A percentile compares a stretch with the other conserved stretches of the same genome.
Conservation (phyloP, 805 yeast genomes). For the Saturnispora gosingensis region DNA sequence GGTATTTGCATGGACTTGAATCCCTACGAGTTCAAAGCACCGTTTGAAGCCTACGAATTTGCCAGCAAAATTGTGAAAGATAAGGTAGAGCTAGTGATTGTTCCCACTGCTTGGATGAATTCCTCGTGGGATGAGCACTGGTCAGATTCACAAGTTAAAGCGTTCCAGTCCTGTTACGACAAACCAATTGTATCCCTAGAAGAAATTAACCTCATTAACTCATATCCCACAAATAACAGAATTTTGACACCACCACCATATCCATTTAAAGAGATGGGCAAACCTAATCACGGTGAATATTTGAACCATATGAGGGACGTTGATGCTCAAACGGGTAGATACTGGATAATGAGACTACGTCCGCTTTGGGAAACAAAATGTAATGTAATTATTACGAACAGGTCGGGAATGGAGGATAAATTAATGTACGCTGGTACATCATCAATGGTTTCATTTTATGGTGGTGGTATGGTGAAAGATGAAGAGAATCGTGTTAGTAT, state of each 20-base stretch:
- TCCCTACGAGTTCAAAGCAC: constrained; percentile 77
- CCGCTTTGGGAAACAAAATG: constrained; percentile 20
- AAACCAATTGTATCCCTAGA: constrained; percentile 6
- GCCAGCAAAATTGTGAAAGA: constrained; percentile 41
- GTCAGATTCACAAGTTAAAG: constrained; percentile 13
- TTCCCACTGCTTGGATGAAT: constrained; percentile 83
- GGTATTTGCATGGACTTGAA: constrained; percentile 95
- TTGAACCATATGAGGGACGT: constrained; percentile 11
- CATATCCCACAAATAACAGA: constrained; percentile 1
- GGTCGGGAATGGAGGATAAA: constrained; percentile 70
- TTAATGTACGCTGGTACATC: constrained; percentile 62
- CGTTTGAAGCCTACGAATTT: constrained; percentile 68
- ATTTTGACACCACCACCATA: constrained; percentile 5
- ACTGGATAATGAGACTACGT: constrained; percentile 62
- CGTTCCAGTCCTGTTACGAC: constrained; percentile 15
- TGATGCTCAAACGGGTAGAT: constrained; percentile 29
- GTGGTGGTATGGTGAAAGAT: constrained; percentile 21
- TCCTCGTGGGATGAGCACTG: constrained; percentile 32
- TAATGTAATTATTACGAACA: constrained; percentile 50
- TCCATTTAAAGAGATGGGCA: not conserved
- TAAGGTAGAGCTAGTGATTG: constrained; percentile 46
- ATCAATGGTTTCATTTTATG: constrained; percentile 46
- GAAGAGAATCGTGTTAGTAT: constrained; percentile 17
- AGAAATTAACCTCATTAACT: constrained; percentile 15
- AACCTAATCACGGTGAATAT: not conserved